phyloP scores from a whole-genome alignment of 768 basidiomycete genomes.

The Daedalea quercina region DNA sequence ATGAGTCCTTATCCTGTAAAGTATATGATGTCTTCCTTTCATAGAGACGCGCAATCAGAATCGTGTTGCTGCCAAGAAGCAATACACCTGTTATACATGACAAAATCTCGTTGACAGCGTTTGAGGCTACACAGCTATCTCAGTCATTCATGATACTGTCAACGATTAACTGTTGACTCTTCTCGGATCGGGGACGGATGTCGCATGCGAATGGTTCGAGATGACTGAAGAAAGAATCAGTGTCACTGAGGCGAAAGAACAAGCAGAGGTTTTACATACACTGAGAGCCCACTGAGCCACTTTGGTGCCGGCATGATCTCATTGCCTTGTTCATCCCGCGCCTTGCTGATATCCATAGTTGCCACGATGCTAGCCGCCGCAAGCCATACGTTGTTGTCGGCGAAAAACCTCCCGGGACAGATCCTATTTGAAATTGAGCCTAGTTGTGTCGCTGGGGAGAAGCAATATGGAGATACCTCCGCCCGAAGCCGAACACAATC shows the following conservation, averaged over 20 bases:
- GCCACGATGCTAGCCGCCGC: slow-evolving; percentile 38
- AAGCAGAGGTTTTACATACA: too few relatives aligned
- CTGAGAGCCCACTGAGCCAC: slow-evolving; percentile 36
- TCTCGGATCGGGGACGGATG: slow-evolving; percentile 2
- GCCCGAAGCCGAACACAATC: slow-evolving; percentile 14
- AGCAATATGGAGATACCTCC: background rate
- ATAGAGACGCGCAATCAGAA: too few relatives aligned
- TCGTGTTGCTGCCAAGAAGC: too few relatives aligned
- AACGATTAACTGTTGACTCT: background rate
- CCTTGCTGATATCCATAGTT: slow-evolving; percentile 37
- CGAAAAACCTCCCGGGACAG: slow-evolving; percentile 50
- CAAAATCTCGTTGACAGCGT: too few relatives aligned
- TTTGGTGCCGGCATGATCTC: slow-evolving; percentile 31
- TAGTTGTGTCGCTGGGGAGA: background rate
- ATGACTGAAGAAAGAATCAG: background rate
- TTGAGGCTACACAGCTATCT: too few relatives aligned
- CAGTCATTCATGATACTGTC: background rate
- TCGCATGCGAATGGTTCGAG: slow-evolving; percentile 7
- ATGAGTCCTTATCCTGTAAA: too few relatives aligned
- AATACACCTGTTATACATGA: too few relatives aligned
- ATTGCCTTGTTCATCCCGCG: slow-evolving; percentile 34
- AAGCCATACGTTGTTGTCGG: slow-evolving; percentile 39
- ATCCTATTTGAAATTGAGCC: slow-evolving; percentile 24
- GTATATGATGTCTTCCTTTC: too few relatives aligned
- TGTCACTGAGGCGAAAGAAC: background rate